phyloP scores from a whole-genome alignment of 371 early-diverging fungal genomes.

The Capniomyces stellatus region DNA sequence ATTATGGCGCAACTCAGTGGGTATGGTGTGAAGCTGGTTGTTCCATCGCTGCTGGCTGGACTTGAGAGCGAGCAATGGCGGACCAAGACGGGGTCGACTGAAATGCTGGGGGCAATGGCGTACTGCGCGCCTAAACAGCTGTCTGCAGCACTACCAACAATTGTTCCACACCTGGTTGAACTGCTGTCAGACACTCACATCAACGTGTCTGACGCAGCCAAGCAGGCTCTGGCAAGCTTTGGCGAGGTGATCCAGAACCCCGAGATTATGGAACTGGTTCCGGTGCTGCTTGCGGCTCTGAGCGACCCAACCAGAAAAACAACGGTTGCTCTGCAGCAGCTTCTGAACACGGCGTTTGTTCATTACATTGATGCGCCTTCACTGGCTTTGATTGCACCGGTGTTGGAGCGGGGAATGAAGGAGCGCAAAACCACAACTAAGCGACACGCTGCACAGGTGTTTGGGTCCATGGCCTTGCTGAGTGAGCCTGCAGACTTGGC shows the following conservation, averaged over 20 bases:
- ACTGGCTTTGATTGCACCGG: conserved; percentile 86
- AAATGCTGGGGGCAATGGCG: conserved; percentile 90
- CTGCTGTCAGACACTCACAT: conserved; percentile 83
- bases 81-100: conserved; percentile 87
- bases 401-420: conserved; percentile 78
- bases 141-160: conserved; percentile 68
- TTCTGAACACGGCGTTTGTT: conserved; percentile 83
- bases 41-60: conserved; percentile 75
- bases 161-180: conserved; percentile 80
- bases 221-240: conserved; percentile 66
- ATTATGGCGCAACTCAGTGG: conserved; percentile 93
- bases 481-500: conserved; percentile 79
- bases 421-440: conserved; percentile 80
- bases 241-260: conserved; percentile 93
- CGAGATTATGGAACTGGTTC: conserved; percentile 83
- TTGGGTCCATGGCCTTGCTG: conserved; percentile 88
- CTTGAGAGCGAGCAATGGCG: conserved; percentile 86
- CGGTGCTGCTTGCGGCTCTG: conserved; percentile 67
- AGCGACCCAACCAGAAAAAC: conserved; percentile 80
- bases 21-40: conserved; percentile 86
- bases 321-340: conserved; percentile 52
- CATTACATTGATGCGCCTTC: conserved; percentile 96
- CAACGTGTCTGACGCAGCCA: conserved; percentile 80
- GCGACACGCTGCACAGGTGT: conserved; percentile 88
- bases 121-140: conserved; percentile 93